Percentiles rank a stretch among this genome's conserved stretches.
Evolutionary conservation across 2,329 filamentous ascomycete species (phyloP).

Genomic region (Fusarium globosum): DNA sequence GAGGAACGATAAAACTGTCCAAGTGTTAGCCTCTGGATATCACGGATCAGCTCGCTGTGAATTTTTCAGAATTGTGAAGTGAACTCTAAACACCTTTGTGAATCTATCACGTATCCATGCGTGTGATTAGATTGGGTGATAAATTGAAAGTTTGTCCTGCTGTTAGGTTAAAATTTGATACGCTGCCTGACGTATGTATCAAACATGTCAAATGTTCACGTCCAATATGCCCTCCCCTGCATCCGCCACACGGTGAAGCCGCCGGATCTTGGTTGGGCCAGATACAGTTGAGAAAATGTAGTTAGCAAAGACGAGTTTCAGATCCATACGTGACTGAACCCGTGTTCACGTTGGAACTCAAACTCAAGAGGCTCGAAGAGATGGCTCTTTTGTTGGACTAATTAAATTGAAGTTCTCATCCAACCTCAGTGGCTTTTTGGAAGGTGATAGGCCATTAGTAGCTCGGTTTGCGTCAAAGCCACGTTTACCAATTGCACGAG

Average conservation of each 20-base stretch:
- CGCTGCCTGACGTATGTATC: too few species aligned
- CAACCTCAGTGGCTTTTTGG: too few species aligned
- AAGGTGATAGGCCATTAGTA: neutral
- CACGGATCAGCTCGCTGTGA: too few species aligned
- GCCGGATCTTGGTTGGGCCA: neutral
- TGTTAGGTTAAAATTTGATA: too few species aligned
- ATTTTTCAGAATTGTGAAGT: accelerated
- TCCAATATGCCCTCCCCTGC: too few species aligned
- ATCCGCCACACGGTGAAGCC: accelerated
- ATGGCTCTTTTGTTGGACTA: accelerated
- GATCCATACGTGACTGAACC: neutral
- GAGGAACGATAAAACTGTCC: accelerated
- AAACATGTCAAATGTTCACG: accelerated
- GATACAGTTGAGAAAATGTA: accelerated
- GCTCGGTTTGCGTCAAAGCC: neutral
- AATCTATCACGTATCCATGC: neutral
- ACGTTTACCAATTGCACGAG: neutral
- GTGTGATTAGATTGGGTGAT: too few species aligned
- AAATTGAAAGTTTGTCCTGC: too few species aligned
- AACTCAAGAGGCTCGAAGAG: accelerated
- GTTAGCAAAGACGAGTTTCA: accelerated
- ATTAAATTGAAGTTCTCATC: neutral
- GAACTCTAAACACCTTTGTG: accelerated
- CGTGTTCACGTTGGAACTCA: neutral
- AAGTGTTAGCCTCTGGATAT: too few species aligned